Percentiles rank a stretch among this genome's conserved stretches.
Evolutionary conservation across 495 filamentous ascomycete species (phyloP).

Genomic region (Hypomontagnella submonticulosa): DNA sequence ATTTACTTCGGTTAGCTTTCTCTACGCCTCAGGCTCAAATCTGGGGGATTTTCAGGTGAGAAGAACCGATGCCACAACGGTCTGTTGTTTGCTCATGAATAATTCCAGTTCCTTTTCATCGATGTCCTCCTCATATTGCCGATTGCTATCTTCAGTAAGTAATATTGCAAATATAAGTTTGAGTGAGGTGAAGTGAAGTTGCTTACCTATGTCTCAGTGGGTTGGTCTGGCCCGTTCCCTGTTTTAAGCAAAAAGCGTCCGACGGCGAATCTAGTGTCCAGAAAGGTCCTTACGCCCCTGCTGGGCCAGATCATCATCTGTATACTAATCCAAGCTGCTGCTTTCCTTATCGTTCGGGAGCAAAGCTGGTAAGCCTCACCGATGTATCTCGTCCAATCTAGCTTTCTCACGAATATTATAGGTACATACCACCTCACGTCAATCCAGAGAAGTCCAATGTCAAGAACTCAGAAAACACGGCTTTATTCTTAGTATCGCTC

Average conservation of each 20-base stretch:
- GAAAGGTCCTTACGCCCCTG: conserved; percentile 90
- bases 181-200: background rate
- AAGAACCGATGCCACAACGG: background rate
- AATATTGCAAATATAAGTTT: background rate
- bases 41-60: conserved; percentile 92
- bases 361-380: conserved; percentile 75
- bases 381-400: conserved; percentile 6
- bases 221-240: conserved; percentile 89
- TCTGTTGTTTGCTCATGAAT: conserved; percentile 15
- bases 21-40: conserved; percentile 95
- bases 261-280: conserved; percentile 90
- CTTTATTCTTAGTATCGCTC: conserved; percentile 87
- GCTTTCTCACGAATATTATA: conserved; percentile 44
- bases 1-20: conserved; percentile 97
- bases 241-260: conserved; percentile 84
- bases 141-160: conserved; percentile 93
- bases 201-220: conserved; percentile 67
- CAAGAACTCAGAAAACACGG: conserved; percentile 90
- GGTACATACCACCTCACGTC: conserved; percentile 82
- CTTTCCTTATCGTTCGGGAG: conserved; percentile 74
- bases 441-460: conserved; percentile 82
- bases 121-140: conserved; percentile 93
- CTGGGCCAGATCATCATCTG: conserved; percentile 88
- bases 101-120: conserved; percentile 86
- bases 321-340: conserved; percentile 79